Evolutionary conservation across 148 eudicot genomes (phyloP), one percentile per base, ranked within the genome.

Genomic region (Rhododendron simsii): DNA sequence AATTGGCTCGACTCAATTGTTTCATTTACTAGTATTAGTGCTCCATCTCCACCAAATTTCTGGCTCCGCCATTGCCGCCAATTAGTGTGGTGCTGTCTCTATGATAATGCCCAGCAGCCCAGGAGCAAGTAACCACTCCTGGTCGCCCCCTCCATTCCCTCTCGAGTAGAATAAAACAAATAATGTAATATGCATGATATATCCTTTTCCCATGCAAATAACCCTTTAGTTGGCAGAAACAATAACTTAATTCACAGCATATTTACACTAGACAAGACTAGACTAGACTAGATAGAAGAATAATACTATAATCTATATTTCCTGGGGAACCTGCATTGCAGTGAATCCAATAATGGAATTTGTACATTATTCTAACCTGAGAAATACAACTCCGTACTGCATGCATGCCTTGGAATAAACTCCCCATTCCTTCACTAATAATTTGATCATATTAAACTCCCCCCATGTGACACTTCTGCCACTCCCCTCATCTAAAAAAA

Each of bases 401-500:
- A 33, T 33, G 35, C 35, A 33, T 33, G 35, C 35, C 61, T 75
- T 28, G 50, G 74, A 82, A 76, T 80, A 75, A 41, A 47, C 83
- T 61, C 83, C 61, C 61, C 48, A 87, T 87, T 76, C 87, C 79
- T 78, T 81, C 75, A 83, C 44, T 71, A 63, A 9, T 5, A 12
- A 65, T 79, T 84, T 82, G 7, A 84, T 41, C 7, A 39, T 51
- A 50, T 83, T 39, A 79, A 84, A 73, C 45, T 83, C 51, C 35
- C n/a, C 21, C 91, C 89, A 89, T 89, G 91, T 89, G 91, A 41
- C 73, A 37, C 73, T 67, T 65, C 86, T 80, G 80, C 20, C 73
- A 35, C 39, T 51, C 61, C 45, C 18, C 79, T 28, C 35, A 33
- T 33, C 48, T 23, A 6, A 26, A 30, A 30, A 30, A 30, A 6